Evolutionary conservation across 306 rosid genomes (phyloP), one percentile per base, ranked within the genome.

Genomic region (Lathyrus tuberosus): DNA sequence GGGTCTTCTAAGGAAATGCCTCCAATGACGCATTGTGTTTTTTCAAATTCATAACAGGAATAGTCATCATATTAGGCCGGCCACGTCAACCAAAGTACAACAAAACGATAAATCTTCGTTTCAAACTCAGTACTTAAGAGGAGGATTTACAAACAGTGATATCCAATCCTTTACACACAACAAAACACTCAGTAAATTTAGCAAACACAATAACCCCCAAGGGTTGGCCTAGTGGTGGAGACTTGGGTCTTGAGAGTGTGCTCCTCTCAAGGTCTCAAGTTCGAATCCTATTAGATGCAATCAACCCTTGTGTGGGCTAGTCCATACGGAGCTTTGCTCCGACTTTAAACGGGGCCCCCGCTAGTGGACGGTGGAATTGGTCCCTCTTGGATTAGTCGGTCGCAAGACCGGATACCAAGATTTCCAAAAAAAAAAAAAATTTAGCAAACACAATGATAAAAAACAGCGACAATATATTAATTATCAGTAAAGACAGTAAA

Each of bases 61-160:
- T 22, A 9, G 10, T 42, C 24, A 35, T 28, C 26, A 30, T 67
- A 78, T 65, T 41, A 3, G 48, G 48, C 3, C 14, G 15, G 11
- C 47, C 33, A 61, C 46, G 33, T 66, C 71, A 72, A 73, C 24
- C 40, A 60, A 59, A 41, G 53, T 47, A 37, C 33, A 17, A 31
- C 30, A 48, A 42, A 42, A 31, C 3, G 15, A 47, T 67, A 24
- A n/a, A 48, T 28, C 48, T 26, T 14, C 17, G 40, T 47, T 78
- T 37, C 73, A 71, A 77, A 58, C 56, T 35, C 11, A 12, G 4
- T 26, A 59, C 14, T 40, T 20, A 46, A 57, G 41, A 70, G 18
- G 17, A n/a, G 58, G 47, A 47, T 20, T 13, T 37, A 68, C 24
- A 57, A 20, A 31, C 43, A 41, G 60, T 6, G 44, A 67, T 17